A percentile compares a stretch with the other conserved stretches of the same genome.
phyloP scores from a whole-genome alignment of 2,329 filamentous ascomycete genomes.

The Xylaria sp. region DNA sequence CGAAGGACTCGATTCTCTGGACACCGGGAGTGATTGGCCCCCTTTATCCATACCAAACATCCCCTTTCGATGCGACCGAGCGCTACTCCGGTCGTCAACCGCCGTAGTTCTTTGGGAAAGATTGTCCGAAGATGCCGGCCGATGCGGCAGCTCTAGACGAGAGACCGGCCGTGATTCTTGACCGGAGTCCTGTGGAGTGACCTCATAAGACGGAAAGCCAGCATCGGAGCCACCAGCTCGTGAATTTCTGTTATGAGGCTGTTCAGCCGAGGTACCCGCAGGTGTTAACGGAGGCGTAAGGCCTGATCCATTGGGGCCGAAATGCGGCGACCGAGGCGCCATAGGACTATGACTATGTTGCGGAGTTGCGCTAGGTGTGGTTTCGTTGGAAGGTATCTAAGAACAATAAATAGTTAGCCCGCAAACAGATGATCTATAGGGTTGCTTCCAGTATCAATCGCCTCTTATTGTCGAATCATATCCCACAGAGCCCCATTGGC shows the following conservation, averaged over 20 bases:
- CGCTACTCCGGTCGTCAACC: slow-evolving; percentile 50
- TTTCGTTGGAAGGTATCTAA: slow-evolving; percentile 70
- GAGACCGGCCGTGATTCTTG: slow-evolving; percentile 61
- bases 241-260: slow-evolving; percentile 45
- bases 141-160: slow-evolving; percentile 55
- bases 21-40: slow-evolving; percentile 65
- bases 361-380: slow-evolving; percentile 69
- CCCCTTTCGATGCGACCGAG: slow-evolving; percentile 61
- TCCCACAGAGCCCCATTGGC: background rate
- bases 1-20: slow-evolving; percentile 73
- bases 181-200: slow-evolving; percentile 76
- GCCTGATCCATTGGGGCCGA: slow-evolving; percentile 74
- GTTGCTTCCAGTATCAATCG: slow-evolving; percentile 3
- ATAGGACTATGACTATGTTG: slow-evolving; percentile 74
- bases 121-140: slow-evolving; percentile 57
- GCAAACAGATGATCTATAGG: slow-evolving; percentile 9
- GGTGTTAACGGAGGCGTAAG: slow-evolving; percentile 91
- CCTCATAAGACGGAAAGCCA: slow-evolving; percentile 56
- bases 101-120: slow-evolving; percentile 56
- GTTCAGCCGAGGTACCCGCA: slow-evolving; percentile 71
- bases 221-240: slow-evolving; percentile 42
- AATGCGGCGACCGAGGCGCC: slow-evolving; percentile 71
- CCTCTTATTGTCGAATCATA: slow-evolving; percentile 8
- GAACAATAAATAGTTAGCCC: slow-evolving; percentile 38
- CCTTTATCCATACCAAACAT: slow-evolving; percentile 64